Conservation (phyloP, 257 asterid species). For the Mentha longifolia region DNA sequence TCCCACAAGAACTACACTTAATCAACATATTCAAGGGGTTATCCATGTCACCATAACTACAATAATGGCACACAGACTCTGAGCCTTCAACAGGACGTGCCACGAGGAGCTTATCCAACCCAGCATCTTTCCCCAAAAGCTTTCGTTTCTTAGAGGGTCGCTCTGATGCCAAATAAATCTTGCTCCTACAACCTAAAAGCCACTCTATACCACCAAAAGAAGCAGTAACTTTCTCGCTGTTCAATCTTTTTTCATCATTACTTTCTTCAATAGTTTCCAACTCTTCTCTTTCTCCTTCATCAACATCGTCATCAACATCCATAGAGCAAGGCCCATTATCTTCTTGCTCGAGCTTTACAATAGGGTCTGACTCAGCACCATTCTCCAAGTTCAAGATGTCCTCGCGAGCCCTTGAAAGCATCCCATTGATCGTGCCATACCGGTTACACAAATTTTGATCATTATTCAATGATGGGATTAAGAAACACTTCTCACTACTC, state of each 20-base stretch:
- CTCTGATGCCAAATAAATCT: conserved; percentile 83
- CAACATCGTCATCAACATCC: too few relatives aligned
- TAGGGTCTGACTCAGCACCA: conserved; percentile 35
- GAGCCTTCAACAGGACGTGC: conserved; percentile 75
- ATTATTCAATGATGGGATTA: conserved; percentile 47
- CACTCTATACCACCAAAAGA: conserved; percentile 78
- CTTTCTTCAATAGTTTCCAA: conserved; percentile 33
- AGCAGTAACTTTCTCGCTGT: conserved; percentile 32
- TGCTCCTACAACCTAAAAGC: conserved; percentile 92
- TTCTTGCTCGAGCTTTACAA: conserved; percentile 42
- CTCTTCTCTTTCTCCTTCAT: conserved; percentile 37
- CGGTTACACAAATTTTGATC: conserved; percentile 33
- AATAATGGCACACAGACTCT: conserved; percentile 80
- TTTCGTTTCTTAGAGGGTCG: conserved; percentile 89
- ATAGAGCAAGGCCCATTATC: conserved; percentile 50
- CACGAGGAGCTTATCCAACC: conserved; percentile 84
- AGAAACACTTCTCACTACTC: conserved; percentile 51
- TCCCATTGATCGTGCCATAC: conserved; percentile 34
- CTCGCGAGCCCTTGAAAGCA: conserved; percentile 40
- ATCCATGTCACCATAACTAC: conserved; percentile 69
- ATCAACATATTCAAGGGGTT: conserved; percentile 73
- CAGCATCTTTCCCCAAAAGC: conserved; percentile 90
- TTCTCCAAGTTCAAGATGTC: conserved; percentile 29
- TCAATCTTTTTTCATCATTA: conserved; percentile 40
- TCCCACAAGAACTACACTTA: conserved; percentile 70